Evolutionary conservation across 2,329 filamentous ascomycete species (phyloP).

Genomic region (Aspergillus latus): DNA sequence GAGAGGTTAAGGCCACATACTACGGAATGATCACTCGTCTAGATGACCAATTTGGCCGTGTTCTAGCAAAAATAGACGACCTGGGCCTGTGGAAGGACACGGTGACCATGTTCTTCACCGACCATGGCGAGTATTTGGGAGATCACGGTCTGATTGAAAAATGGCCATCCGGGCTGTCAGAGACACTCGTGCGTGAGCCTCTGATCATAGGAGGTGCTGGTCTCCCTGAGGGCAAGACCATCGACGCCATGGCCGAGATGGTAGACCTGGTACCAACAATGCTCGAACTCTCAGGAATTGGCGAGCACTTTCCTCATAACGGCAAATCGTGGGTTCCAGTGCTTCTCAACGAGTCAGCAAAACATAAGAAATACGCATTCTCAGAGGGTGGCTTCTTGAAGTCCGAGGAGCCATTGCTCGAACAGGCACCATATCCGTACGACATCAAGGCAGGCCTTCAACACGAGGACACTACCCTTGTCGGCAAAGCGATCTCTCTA

Average conservation of each 20-base stretch:
- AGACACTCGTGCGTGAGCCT: not conserved
- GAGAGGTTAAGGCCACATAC: constrained; percentile 49
- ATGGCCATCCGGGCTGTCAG: constrained; percentile 4
- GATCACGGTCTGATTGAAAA: constrained; percentile 53
- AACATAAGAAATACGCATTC: constrained; percentile 46
- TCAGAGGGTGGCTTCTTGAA: constrained; percentile 49
- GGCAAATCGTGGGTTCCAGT: constrained; percentile 43
- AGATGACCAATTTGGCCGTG: constrained; percentile 48
- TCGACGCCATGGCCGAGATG: constrained; percentile 37
- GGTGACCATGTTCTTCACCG: constrained; percentile 2
- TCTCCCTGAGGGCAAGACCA: not conserved
- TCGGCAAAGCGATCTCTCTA: constrained; percentile 44
- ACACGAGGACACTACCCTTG: constrained; percentile 46
- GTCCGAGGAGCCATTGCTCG: constrained; percentile 48
- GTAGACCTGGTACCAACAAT: constrained; percentile 8
- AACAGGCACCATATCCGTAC: constrained; percentile 47
- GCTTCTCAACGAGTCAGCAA: not conserved
- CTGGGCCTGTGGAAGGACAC: constrained; percentile 3
- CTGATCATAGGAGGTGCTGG: not conserved
- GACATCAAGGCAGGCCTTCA: constrained; percentile 50
- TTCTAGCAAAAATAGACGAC: constrained; percentile 20
- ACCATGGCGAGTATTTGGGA: constrained; percentile 47
- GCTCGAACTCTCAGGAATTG: constrained; percentile 38
- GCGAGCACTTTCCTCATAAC: constrained; percentile 17
- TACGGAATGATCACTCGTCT: constrained; percentile 51